phyloP scores from a whole-genome alignment of 1,284 basidiomycete species.

The Malassezia equina region DNA sequence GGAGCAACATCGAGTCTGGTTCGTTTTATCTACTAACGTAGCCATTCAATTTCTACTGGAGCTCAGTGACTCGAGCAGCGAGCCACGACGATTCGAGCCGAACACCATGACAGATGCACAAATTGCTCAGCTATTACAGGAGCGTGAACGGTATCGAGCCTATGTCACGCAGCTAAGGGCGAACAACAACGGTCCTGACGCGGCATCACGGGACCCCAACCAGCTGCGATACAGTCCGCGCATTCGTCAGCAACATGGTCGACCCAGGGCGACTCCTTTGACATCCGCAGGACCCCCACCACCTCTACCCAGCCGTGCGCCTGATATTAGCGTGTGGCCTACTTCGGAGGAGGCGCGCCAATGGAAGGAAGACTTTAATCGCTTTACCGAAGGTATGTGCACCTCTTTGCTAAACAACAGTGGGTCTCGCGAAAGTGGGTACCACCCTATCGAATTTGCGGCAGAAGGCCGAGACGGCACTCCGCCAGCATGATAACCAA shows the following conservation, averaged over 20 bases:
- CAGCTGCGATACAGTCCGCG: conserved; percentile 13
- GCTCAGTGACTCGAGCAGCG: conserved; percentile 7
- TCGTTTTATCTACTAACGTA: not conserved
- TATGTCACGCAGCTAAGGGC: not conserved
- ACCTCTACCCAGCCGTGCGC: not conserved
- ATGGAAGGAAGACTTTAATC: conserved; percentile 11
- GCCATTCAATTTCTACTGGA: conserved; percentile 3
- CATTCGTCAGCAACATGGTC: not conserved
- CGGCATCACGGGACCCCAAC: conserved; percentile 4
- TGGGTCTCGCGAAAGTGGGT: conserved; percentile 12
- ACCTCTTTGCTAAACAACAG: not conserved
- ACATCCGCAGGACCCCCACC: not conserved
- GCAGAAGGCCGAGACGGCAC: conserved; percentile 9
- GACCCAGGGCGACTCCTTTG: not conserved
- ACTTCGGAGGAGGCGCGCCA: not conserved
- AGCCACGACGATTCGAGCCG: not conserved
- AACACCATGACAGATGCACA: not conserved
- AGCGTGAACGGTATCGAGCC: not conserved
- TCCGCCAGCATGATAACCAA: conserved; percentile 2
- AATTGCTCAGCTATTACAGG: not conserved
- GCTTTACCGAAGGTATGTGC: conserved; percentile 1
- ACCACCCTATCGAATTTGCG: conserved; percentile 5
- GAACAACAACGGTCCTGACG: not conserved
- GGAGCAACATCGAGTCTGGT: conserved; percentile 10
- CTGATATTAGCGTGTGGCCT: not conserved